phyloP scores from a whole-genome alignment of 2,329 filamentous ascomycete genomes.

The Penicillium brevicompactum region DNA sequence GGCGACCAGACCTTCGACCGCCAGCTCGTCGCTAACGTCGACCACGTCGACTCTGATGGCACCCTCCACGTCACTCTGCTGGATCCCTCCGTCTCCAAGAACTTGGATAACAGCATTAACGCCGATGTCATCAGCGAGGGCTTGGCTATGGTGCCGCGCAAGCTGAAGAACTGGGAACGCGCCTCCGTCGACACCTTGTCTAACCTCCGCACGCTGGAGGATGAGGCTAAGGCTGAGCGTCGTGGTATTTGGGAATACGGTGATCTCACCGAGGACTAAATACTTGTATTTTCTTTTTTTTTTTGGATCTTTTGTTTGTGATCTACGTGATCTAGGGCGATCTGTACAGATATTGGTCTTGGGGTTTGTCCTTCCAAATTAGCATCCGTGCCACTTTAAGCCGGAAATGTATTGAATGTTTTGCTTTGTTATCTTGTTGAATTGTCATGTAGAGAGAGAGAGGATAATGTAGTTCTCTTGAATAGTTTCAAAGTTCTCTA shows the following conservation, averaged over 20 bases:
- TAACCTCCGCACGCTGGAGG: slow-evolving; percentile 72
- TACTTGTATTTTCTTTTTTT: slow-evolving; percentile 12
- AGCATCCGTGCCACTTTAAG: slow-evolving; percentile 2
- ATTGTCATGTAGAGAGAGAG: too few species aligned
- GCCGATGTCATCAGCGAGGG: slow-evolving; percentile 82
- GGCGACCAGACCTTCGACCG: slow-evolving; percentile 72
- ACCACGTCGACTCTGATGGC: slow-evolving; percentile 79
- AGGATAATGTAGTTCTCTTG: too few species aligned
- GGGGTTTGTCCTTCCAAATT: slow-evolving; percentile 9
- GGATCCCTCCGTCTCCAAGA: slow-evolving; percentile 67
- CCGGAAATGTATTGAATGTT: slow-evolving; percentile 5
- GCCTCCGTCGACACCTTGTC: slow-evolving; percentile 71
- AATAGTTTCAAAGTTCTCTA: too few species aligned
- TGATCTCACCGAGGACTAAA: slow-evolving; percentile 85
- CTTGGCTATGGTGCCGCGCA: slow-evolving; percentile 86
- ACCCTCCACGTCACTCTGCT: slow-evolving; percentile 85
- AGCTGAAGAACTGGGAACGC: slow-evolving; percentile 89
- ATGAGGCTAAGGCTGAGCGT: slow-evolving; percentile 75
- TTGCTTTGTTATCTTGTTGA: too few species aligned
- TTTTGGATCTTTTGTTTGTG: slow-evolving; percentile 1
- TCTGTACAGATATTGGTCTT: slow-evolving; percentile 20
- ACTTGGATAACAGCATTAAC: slow-evolving; percentile 79
- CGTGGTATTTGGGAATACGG: slow-evolving; percentile 98
- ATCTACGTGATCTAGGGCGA: slow-evolving; percentile 8
- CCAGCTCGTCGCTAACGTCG: slow-evolving; percentile 85